phyloP scores from a whole-genome alignment of 176 grass and related monocot genomes.

The Hsuehochloa calcarea region DNA sequence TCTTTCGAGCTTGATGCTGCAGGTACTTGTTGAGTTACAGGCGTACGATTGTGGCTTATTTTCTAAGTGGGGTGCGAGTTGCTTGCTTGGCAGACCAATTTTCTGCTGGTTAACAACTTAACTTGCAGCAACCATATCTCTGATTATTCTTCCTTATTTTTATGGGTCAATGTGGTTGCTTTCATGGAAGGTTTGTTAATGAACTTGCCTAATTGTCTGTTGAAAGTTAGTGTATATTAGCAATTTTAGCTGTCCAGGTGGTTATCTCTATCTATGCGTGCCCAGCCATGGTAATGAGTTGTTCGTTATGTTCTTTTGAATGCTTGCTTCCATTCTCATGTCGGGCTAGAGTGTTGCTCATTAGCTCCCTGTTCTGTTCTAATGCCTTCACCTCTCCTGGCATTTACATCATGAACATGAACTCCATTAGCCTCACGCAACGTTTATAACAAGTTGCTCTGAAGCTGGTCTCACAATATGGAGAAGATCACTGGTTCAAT shows the following conservation, averaged over 20 bases:
- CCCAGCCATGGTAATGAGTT: constrained; percentile 11
- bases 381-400: background rate
- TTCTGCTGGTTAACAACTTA: background rate
- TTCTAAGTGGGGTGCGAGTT: background rate
- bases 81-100: constrained; percentile 12
- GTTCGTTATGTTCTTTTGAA: background rate
- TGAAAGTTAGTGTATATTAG: background rate
- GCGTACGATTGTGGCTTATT: background rate
- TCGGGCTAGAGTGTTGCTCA: background rate
- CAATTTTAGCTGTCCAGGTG: background rate
- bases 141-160: background rate
- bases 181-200: background rate
- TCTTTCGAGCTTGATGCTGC: constrained; percentile 2
- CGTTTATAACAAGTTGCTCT: background rate
- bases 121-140: background rate
- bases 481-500: constrained; percentile 17
- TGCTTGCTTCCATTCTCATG: background rate
- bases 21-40: background rate
- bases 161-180: background rate
- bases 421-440: background rate
- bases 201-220: constrained; percentile 6
- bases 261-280: background rate
- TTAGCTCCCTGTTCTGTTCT: background rate
- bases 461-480: background rate
- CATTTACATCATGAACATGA: background rate